Percentiles rank a stretch among this genome's conserved stretches.
Conservation (phyloP, 148 eudicot species). For the Rhododendron griersonianum region DNA sequence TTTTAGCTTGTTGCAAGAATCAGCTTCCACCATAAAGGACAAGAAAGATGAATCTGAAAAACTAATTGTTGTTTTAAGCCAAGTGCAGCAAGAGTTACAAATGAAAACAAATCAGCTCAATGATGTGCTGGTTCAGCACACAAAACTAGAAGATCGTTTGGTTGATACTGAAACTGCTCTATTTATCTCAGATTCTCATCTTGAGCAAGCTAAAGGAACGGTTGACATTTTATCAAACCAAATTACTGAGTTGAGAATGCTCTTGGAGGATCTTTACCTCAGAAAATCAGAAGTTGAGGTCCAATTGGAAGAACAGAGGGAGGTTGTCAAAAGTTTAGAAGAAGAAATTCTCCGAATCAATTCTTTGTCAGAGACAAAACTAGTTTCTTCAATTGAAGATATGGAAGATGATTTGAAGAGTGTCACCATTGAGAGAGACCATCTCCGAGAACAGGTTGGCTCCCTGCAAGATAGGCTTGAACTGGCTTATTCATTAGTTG, state of each 20-base stretch:
- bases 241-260: constrained; percentile 38
- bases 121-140: constrained; percentile 27
- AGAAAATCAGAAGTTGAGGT: constrained; percentile 46
- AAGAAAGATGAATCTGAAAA: constrained; percentile 46
- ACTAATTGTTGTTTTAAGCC: constrained; percentile 34
- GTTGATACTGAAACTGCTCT: constrained; percentile 36
- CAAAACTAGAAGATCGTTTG: constrained; percentile 34
- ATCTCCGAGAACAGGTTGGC: constrained; percentile 30
- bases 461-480: constrained; percentile 51
- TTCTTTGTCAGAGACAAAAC: constrained; percentile 28
- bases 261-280: constrained; percentile 39
- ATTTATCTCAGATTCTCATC: constrained; percentile 33
- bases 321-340: constrained; percentile 44
- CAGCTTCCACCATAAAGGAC: constrained; percentile 46
- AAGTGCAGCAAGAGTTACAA: constrained; percentile 40
- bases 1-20: constrained; percentile 63
- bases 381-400: constrained; percentile 29
- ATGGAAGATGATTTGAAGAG: constrained; percentile 32
- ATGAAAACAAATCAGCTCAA: constrained; percentile 41
- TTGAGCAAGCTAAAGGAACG: constrained; percentile 36
- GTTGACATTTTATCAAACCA: constrained; percentile 33
- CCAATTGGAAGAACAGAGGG: constrained; percentile 47
- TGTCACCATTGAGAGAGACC: constrained; percentile 43
- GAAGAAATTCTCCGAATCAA: constrained; percentile 41
- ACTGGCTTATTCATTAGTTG: constrained; percentile 46